Percentiles rank a stretch among this genome's conserved stretches.
Conservation (phyloP, 1,284 basidiomycete species). For the Leccinum huronense region DNA sequence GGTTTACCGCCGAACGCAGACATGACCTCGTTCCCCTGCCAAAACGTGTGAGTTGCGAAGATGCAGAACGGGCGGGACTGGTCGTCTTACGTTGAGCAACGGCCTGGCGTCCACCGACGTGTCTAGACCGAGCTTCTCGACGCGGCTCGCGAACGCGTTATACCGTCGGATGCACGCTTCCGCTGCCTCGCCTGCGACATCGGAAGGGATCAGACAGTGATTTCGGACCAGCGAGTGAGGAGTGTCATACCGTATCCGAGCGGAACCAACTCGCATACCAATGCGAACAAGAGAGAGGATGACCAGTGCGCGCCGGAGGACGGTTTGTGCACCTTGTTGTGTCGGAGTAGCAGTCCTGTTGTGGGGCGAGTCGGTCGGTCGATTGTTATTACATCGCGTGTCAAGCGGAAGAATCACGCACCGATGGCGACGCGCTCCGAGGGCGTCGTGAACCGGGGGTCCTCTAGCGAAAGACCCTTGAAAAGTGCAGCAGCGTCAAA, state of each 20-base stretch:
- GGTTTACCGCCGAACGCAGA: constrained; percentile 53
- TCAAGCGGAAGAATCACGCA: constrained; percentile 32
- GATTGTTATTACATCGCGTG: neutral
- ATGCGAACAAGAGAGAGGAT: constrained; percentile 69
- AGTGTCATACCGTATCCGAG: constrained; percentile 51
- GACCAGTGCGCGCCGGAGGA: constrained; percentile 68
- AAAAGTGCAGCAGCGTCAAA: constrained; percentile 57
- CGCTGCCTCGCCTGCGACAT: constrained; percentile 42
- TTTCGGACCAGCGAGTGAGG: neutral
- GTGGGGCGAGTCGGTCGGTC: neutral
- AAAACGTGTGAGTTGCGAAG: constrained; percentile 1
- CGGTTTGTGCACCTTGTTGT: constrained; percentile 64
- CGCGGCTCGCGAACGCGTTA: constrained; percentile 57
- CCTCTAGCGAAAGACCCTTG: constrained; percentile 40
- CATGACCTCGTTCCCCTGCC: constrained; percentile 71
- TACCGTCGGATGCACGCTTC: constrained; percentile 56
- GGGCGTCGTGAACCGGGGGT: constrained; percentile 37
- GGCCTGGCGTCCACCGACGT: constrained; percentile 65
- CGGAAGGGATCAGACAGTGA: constrained; percentile 6
- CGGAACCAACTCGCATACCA: constrained; percentile 68
- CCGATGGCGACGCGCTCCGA: constrained; percentile 61
- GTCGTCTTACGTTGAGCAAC: constrained; percentile 69
- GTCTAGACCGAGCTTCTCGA: constrained; percentile 64
- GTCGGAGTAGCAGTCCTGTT: constrained; percentile 66
- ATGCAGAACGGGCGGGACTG: neutral